Evolutionary conservation across 768 basidiomycete genomes (phyloP).

Genomic region (Sutorius australiensis): DNA sequence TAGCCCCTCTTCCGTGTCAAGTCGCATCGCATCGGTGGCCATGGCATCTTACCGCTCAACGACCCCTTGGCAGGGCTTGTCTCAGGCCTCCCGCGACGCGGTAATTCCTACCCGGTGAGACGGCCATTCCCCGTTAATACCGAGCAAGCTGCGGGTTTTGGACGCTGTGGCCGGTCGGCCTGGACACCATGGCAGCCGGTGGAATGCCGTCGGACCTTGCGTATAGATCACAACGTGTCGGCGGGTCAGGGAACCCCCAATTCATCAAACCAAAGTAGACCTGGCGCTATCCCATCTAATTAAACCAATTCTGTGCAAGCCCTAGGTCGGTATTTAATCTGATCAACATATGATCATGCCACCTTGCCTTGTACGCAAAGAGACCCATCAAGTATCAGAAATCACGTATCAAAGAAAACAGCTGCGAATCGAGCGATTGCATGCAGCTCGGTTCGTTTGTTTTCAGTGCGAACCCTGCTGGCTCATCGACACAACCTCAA

Average conservation of each 20-base stretch:
- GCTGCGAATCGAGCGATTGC: not conserved
- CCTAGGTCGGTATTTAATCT: not conserved
- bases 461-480: not conserved
- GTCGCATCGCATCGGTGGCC: not conserved
- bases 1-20: not conserved
- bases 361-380: not conserved
- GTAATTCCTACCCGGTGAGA: not conserved
- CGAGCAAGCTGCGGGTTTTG: not conserved
- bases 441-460: not conserved
- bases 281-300: constrained; percentile 3
- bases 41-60: not conserved
- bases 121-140: not conserved
- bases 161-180: not conserved
- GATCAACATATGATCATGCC: constrained; percentile 2
- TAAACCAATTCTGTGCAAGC: constrained; percentile 2
- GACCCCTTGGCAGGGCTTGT: not conserved
- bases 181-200: not conserved
- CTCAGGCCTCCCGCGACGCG: not conserved
- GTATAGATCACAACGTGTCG: not conserved
- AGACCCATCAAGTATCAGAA: not conserved
- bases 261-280: not conserved
- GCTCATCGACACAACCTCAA: not conserved
- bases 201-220: not conserved
- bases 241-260: not conserved
- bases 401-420: not conserved